Conservation (phyloP, 73 alveolate genomes). For the Tetrahymena thermophila region DNA sequence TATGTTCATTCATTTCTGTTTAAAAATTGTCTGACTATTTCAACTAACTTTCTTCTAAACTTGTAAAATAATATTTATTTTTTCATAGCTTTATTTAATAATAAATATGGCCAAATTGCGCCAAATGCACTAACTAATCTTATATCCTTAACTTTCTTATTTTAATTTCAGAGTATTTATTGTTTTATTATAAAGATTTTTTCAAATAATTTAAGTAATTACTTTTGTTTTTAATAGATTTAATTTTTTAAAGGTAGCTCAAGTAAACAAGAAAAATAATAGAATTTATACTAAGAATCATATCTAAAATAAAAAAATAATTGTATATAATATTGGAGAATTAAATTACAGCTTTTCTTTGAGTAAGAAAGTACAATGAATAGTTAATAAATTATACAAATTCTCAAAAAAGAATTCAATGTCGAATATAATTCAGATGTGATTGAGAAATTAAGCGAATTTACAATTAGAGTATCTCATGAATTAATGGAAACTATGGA, state of each 20-base stretch:
- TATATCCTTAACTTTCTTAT: neutral
- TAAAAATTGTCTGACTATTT: no score
- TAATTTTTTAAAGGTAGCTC: no score
- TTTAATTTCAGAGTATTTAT: neutral
- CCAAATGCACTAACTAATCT: neutral
- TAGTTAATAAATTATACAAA: neutral
- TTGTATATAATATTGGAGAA: no score
- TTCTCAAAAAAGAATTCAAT: neutral
- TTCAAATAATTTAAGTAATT: no score
- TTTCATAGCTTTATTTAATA: no score
- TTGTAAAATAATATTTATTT: no score
- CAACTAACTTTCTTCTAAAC: neutral
- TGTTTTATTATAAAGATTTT: no score
- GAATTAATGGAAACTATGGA: neutral
- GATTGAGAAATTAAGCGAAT: neutral
- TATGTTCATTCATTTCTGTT: neutral
- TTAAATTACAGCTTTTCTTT: neutral
- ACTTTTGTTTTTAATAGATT: neutral
- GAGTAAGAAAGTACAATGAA: neutral
- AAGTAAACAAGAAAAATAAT: no score
- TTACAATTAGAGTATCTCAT: neutral
- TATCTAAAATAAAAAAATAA: no score
- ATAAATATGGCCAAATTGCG: neutral
- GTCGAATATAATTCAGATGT: neutral
- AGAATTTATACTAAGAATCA: neutral